Evolutionary conservation across 441 rosid genomes (phyloP), one percentile per base, ranked within the genome.

Genomic region (Gossypium schwendimanii): DNA sequence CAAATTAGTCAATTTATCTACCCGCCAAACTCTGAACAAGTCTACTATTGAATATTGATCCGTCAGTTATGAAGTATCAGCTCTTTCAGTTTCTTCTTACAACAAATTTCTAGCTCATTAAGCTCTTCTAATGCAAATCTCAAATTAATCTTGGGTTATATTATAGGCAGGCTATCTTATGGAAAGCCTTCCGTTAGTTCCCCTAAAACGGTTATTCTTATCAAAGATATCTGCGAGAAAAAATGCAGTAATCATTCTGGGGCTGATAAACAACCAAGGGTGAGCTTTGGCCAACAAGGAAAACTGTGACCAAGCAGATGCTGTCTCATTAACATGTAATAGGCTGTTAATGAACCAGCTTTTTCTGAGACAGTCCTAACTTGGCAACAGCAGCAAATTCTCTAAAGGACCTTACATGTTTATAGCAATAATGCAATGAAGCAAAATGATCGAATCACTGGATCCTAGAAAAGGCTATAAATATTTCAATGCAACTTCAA

Each of bases 111-210:
- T n/a, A 18, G 18, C n/a, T 24, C 18, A 26, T 45, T 59, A 3
- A n/a, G 12, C 57, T 9, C 70, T 26, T 26, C 14, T 12, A 23
- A 64, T 53, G 44, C 53, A 17, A 45, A 59, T 11, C 70, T 75
- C 65, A 63, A 44, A n/a, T 70, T 70, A 76, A 53, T 54, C 49
- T 7, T 15, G 15, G 71, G 24, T 63, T 69, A 50, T 9, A 47
- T 6, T 31, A 26, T 23, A 17, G 69, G 44, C 26, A 44, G 57
- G 31, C 11, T 50, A 50, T 60, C 69, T 52, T 60, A 14, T 8
- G 33, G 20, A 44, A 41, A 28, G 67, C 33, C 36, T 45, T 23
- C 18, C 36, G 9, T 61, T 61, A 61, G 45, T 12, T 41, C 18
- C 53, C 54, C 14, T 64, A 44, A 44, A 64, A 14, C 0, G 1